A percentile compares a stretch with the other conserved stretches of the same genome.
Evolutionary conservation across 1,284 basidiomycete species (phyloP).

Genomic region (Laetiporus sulphureus): DNA sequence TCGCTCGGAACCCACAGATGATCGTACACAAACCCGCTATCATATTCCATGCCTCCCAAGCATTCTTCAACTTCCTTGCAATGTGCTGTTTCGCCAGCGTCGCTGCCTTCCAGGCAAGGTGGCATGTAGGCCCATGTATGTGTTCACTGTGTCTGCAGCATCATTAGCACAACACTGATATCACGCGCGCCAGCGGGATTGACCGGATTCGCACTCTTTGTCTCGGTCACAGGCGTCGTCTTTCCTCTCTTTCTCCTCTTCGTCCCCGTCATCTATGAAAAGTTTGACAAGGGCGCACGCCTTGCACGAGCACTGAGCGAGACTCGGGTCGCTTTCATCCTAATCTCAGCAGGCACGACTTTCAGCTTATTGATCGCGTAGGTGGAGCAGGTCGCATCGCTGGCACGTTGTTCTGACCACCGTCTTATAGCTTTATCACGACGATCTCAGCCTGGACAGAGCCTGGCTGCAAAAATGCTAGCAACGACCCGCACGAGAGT

Average conservation of each 20-base stretch:
- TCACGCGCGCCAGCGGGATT: constrained; percentile 59
- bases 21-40: constrained; percentile 78
- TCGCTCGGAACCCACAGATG: constrained; percentile 56
- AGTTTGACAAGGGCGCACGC: constrained; percentile 72
- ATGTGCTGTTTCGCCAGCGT: constrained; percentile 86
- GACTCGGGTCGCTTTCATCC: constrained; percentile 74
- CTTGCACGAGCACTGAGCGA: constrained; percentile 77
- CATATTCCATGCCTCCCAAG: constrained; percentile 64
- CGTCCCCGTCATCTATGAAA: constrained; percentile 80
- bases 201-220: constrained; percentile 78
- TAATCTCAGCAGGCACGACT: constrained; percentile 59
- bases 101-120: constrained; percentile 81
- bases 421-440: constrained; percentile 50
- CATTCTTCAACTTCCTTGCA: constrained; percentile 85
- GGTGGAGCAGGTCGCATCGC: constrained; percentile 22
- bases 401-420: background rate
- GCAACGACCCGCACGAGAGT: constrained; percentile 49
- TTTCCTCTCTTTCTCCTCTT: constrained; percentile 66
- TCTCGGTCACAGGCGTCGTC: constrained; percentile 63
- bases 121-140: constrained; percentile 77
- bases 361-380: constrained; percentile 71
- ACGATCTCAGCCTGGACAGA: constrained; percentile 76
- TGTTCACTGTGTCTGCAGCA: constrained; percentile 16
- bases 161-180: constrained; percentile 7
- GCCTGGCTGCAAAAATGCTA: constrained; percentile 78